Evolutionary conservation across 2,329 filamentous ascomycete genomes (phyloP).

Genomic region (Penicillium concentricum): DNA sequence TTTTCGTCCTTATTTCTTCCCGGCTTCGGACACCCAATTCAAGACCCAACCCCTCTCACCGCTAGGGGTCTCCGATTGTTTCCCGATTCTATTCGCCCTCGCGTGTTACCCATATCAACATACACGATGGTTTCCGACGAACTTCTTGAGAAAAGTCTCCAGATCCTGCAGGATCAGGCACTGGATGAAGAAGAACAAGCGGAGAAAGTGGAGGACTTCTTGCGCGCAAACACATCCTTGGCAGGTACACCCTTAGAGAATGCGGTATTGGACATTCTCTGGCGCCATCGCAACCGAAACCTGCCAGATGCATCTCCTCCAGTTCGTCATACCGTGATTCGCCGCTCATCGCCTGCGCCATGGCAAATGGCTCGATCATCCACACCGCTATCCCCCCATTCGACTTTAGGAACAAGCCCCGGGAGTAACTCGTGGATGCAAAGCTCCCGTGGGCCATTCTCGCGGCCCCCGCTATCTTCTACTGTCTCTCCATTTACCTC

Average conservation of each 20-base stretch:
- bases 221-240: constrained; percentile 75
- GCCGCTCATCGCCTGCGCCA: constrained; percentile 85
- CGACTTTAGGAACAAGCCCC: constrained; percentile 73
- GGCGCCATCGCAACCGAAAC: constrained; percentile 54
- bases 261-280: constrained; percentile 83
- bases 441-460: constrained; percentile 70
- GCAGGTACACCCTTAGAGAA: constrained; percentile 80
- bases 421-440: constrained; percentile 78
- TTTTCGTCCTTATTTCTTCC: neutral
- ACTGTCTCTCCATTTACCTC: constrained; percentile 90
- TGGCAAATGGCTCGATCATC: constrained; percentile 76
- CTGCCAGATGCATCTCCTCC: constrained; percentile 70
- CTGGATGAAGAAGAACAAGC: constrained; percentile 95
- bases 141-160: constrained; percentile 86
- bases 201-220: constrained; percentile 81
- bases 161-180: constrained; percentile 75
- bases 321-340: constrained; percentile 83
- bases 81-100: constrained; percentile 6
- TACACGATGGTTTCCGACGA: constrained; percentile 83
- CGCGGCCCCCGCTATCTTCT: constrained; percentile 71
- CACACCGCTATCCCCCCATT: constrained; percentile 81
- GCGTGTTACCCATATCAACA: constrained; percentile 11
- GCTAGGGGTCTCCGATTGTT: constrained; percentile 3
- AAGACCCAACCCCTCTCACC: neutral
- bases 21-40: neutral